Conservation (phyloP, 2,329 filamentous ascomycete species). For the Colletotrichum incanum region DNA sequence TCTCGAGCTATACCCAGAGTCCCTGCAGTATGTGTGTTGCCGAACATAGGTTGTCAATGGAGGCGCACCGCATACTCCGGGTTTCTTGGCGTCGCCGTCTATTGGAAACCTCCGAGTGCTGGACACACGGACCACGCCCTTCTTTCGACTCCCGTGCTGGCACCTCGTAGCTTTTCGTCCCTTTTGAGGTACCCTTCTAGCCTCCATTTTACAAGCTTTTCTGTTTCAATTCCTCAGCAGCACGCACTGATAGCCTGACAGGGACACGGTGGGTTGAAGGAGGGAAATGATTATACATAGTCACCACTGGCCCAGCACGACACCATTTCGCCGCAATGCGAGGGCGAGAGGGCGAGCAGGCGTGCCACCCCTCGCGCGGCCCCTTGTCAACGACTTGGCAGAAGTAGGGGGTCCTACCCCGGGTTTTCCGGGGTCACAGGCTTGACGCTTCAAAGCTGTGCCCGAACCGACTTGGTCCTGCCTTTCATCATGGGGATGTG, state of each 20-base stretch:
- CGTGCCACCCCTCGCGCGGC: background rate
- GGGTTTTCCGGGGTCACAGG: no score
- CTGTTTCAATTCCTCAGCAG: background rate
- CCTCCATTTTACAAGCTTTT: background rate
- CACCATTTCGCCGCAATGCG: background rate
- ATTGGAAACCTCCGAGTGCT: no score
- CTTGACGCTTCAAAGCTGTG: no score
- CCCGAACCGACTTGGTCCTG: no score
- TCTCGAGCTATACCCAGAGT: background rate
- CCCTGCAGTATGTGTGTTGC: background rate
- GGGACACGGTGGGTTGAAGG: no score
- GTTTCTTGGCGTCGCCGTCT: no score
- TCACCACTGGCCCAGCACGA: background rate
- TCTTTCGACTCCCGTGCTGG: background rate
- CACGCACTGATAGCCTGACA: background rate
- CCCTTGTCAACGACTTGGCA: background rate
- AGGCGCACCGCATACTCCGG: background rate
- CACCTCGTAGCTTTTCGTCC: background rate
- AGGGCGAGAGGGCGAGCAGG: background rate
- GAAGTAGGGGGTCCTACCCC: no score
- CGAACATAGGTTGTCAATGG: background rate
- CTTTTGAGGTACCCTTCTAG: background rate
- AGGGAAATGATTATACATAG: no score
- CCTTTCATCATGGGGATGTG: no score
- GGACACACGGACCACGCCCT: background rate